Evolutionary conservation across 2,329 filamentous ascomycete genomes (phyloP), one percentile per base, ranked within the genome.

Genomic region (Alternaria arbusti): DNA sequence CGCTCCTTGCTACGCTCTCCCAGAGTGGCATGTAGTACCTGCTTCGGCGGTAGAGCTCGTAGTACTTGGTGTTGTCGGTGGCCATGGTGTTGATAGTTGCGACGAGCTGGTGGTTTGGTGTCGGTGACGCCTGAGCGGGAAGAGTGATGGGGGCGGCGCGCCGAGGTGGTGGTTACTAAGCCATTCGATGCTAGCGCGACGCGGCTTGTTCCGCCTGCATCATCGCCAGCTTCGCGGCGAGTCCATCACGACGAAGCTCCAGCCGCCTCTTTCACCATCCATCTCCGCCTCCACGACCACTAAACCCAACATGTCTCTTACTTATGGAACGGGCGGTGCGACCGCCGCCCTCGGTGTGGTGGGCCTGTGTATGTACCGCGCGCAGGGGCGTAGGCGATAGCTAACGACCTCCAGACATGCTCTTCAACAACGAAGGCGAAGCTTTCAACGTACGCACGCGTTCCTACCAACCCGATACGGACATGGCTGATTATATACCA

Each of bases 1-100:
- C 26, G 59, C 59, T 47, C 65, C 60, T 55, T 2, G 44, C 28
- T 43, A 26, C 20, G 44, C 4, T 17, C 15, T 26, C 26, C 69
- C 73, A 68, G 32, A 28, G 15, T 59, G 22, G 54, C 58, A 59
- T 66, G 54, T 22, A 72, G 81, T 93, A 98, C 96, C 95, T 98
- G 89, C 94, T 97, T 85, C 94, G 91, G 76, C 96, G 93, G 83
- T 99, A 99, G 78, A 99, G 90, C 88, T 99, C 96, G 83, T 98
- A 99, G 85, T 88, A 90, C 70, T 87, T 86, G 80, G 73, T 82
- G 74, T 79, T 82, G 74, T 79, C 82, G 57, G 75, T 75, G 32
- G 77, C 74, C 77, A 79, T 80, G 59, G 50, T 70, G 71, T 62
- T 62, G 45, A 54, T 63, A 17, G 52, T 30, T 56, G 36, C 55